Evolutionary conservation across 2,329 filamentous ascomycete genomes (phyloP).

Genomic region (Diaporthe batatas): DNA sequence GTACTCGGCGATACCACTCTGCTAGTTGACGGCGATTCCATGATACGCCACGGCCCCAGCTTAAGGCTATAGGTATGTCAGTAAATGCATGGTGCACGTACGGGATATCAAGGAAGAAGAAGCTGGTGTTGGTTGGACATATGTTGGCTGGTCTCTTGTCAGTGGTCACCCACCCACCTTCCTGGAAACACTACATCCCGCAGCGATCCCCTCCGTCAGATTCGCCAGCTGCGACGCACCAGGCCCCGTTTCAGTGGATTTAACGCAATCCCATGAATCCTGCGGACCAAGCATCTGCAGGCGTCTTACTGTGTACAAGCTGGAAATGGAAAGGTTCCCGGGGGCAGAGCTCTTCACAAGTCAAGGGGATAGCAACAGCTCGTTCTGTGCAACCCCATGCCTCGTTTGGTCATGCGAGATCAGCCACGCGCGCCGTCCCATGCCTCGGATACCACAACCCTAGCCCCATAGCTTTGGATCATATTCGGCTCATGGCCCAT

Average conservation of each 20-base stretch:
- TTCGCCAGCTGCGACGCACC: conserved; percentile 11
- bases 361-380: conserved; percentile 21
- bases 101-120: background rate
- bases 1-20: conserved; percentile 38
- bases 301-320: conserved; percentile 19
- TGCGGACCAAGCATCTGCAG: conserved; percentile 24
- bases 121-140: background rate
- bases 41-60: conserved; percentile 2
- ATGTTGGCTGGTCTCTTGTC: conserved; percentile 2
- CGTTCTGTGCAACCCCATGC: conserved; percentile 31
- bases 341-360: conserved; percentile 10
- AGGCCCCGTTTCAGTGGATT: conserved; percentile 23
- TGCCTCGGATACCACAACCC: conserved; percentile 31
- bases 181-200: conserved; percentile 2
- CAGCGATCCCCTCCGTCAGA: conserved; percentile 21
- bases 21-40: conserved; percentile 7
- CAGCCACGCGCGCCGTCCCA: conserved; percentile 37
- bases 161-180: background rate
- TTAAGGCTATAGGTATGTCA: conserved; percentile 8
- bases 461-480: conserved; percentile 35
- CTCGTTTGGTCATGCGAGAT: conserved; percentile 39
- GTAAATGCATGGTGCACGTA: conserved; percentile 10
- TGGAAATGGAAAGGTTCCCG: conserved; percentile 19
- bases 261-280: conserved; percentile 21
- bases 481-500: conserved; percentile 22